Evolutionary conservation across 2,329 filamentous ascomycete species (phyloP), one percentile per base, ranked within the genome.

Genomic region (Intubia oerlemansii): DNA sequence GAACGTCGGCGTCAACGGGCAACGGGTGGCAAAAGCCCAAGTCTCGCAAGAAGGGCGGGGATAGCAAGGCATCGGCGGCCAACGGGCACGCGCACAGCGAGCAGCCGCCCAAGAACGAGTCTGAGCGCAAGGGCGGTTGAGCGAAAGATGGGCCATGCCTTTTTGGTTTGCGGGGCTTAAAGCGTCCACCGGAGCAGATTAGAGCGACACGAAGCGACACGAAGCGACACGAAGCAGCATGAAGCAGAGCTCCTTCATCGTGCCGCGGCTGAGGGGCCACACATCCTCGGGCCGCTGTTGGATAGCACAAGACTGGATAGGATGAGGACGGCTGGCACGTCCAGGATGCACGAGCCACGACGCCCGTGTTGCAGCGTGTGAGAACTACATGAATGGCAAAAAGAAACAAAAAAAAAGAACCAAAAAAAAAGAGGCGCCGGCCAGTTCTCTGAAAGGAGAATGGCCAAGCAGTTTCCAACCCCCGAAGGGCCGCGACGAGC

Each of bases 41-140:
- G 38, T 41, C 52, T 7, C 57, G 55, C 36, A 66, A 62, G 43
- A 65, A 61, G 45, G 51, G 48, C 3, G 40, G 39, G n/a, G 57
- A 62, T 10, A 41, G 47, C 32, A 69, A 66, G 42, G 53, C n/a
- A n/a, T n/a, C 53, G 41, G 44, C 48, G 27, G 43, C 44, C 7
- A 59, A 55, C 32, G 49, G 47, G 8, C 32, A 33, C 16, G 28
- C 49, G 6, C 54, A 57, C 17, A 52, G 54, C 34, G 67, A 74
- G 43, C 55, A 57, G 42, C 51, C 50, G 13, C 68, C 68, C 3
- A 65, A 58, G 45, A 57, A 67, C 30, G 61, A 63, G 10, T 60
- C 58, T 2, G 67, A 73, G 34, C 60, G 68, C 33, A 73, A 72
- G 40, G 68, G 68, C 3, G 68, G 68, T 27, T 73, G 53, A 61